Base-by-base conservation (phyloP, 1,284 basidiomycete species). In the Ceratobasidium sp. region DNA sequence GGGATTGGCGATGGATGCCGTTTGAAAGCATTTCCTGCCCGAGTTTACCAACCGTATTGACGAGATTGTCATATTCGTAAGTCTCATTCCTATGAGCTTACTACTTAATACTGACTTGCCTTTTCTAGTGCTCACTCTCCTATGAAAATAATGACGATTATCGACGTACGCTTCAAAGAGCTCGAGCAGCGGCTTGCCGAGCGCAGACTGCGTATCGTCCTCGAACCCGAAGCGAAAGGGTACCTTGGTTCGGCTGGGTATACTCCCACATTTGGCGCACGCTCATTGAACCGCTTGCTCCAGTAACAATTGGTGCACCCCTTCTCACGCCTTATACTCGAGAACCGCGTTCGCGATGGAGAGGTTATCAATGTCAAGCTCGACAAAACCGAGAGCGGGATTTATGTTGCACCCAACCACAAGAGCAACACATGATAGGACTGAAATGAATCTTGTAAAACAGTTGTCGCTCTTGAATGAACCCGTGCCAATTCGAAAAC, bases 31-130 rank as follows among this genome's bases (percentile, higher is more conserved):
- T 84, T 98, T 97, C 88, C 94, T 95, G 57, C 97, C 97, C 0
- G 97, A 99, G 84, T 94, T 98, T 81, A 87, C 97, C 83, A 97
- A 97, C 85, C 92, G 96, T 81, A 91, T 98, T 77, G 96, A 97
- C 84, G 94, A 96, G 79, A 92, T 94, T 77, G 89, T 95, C 81
- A 92, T 97, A 80, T 98, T 97, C 89, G 94, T 92, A 82, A 89
- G 92, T 88, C 16, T 74, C n/a, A 54, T 67, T 52, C 48, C 66
- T 18, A 50, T 30, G n/a, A 38, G 65, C 65, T 68, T 77, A 70
- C 57, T 77, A 33, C 18, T 3, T 30, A 3, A 38, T 81, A 76
- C 82, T 84, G 79, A 85, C 82, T 79, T 46, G 57, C n/a, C 73
- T 75, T 76, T 82, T 60, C 18, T 80, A 93, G 92, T 92, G 95